Evolutionary conservation across 257 asterid species (phyloP).

Genomic region (Przewalskia tangutica): DNA sequence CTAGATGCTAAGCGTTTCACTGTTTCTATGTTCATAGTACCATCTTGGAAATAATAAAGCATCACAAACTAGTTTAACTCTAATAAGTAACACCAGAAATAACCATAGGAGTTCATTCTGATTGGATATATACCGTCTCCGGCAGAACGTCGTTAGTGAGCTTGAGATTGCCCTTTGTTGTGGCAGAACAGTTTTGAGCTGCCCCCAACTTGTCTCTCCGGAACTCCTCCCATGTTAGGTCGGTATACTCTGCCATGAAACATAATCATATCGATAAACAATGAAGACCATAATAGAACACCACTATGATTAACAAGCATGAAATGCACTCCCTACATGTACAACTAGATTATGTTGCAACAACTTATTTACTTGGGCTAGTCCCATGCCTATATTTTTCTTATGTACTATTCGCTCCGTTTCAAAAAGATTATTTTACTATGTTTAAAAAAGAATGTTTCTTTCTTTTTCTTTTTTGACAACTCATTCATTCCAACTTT

Average conservation of each 20-base stretch:
- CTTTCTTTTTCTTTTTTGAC: too few species aligned
- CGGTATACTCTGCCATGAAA: slow-evolving; percentile 56
- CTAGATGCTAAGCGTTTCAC: neutral
- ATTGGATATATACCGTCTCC: slow-evolving; percentile 35
- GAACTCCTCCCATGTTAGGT: slow-evolving; percentile 96
- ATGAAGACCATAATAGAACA: neutral
- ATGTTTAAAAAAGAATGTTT: too few species aligned
- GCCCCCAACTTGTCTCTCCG: slow-evolving; percentile 67
- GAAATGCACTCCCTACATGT: neutral
- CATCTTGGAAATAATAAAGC: neutral
- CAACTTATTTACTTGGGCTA: neutral
- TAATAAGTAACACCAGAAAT: neutral
- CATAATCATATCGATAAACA: neutral
- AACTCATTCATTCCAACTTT: too few species aligned
- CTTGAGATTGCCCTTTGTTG: slow-evolving; percentile 69
- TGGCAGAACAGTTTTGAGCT: slow-evolving; percentile 97
- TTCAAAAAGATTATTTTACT: too few species aligned
- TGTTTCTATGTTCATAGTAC: neutral
- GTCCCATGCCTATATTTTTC: neutral
- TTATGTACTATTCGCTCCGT: neutral
- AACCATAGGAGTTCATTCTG: neutral
- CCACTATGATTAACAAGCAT: neutral
- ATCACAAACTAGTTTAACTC: slow-evolving; percentile 5
- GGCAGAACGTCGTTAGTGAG: slow-evolving; percentile 50
- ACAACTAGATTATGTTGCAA: neutral